These are phyloP conservation scores for Eucalyptus tenuipes DNA, from an alignment of 345 rosid species.

Conservation along the genomic window DNA sequence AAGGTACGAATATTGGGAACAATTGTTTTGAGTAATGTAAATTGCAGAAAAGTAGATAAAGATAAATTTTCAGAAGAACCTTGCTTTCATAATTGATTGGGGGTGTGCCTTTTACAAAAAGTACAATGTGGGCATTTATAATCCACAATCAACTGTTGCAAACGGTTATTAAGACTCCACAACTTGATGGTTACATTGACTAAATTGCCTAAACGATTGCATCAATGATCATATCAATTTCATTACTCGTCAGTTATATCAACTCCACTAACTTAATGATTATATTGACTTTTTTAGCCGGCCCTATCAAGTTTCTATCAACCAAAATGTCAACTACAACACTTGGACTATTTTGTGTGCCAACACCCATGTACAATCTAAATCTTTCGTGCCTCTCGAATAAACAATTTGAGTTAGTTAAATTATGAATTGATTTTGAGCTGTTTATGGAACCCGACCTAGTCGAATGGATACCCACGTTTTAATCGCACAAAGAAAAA, in stretches of 20 bases:
- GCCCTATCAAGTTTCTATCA: background rate
- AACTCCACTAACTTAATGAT: background rate
- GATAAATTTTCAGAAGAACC: too few species aligned
- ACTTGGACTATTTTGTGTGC: background rate
- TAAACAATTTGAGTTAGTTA: background rate
- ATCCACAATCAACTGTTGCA: fast-evolving
- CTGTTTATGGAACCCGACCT: too few species aligned
- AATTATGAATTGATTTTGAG: too few species aligned
- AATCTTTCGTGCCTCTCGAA: background rate
- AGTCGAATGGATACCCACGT: background rate
- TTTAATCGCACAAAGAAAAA: background rate
- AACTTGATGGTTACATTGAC: background rate
- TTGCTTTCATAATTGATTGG: too few species aligned
- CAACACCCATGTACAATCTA: background rate
- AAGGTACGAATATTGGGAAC: fast-evolving
- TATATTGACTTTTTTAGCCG: background rate
- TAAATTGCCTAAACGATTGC: background rate
- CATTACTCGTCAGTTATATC: background rate
- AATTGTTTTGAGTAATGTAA: too few species aligned
- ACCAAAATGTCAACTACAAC: background rate
- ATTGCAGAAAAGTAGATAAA: too few species aligned
- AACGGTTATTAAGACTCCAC: background rate
- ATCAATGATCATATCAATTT: background rate
- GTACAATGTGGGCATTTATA: background rate
- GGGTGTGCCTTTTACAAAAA: too few species aligned